These are phyloP conservation scores for Trichoderma citrinoviride DNA, from an alignment of 2,329 filamentous ascomycete species.

Conservation along the genomic window DNA sequence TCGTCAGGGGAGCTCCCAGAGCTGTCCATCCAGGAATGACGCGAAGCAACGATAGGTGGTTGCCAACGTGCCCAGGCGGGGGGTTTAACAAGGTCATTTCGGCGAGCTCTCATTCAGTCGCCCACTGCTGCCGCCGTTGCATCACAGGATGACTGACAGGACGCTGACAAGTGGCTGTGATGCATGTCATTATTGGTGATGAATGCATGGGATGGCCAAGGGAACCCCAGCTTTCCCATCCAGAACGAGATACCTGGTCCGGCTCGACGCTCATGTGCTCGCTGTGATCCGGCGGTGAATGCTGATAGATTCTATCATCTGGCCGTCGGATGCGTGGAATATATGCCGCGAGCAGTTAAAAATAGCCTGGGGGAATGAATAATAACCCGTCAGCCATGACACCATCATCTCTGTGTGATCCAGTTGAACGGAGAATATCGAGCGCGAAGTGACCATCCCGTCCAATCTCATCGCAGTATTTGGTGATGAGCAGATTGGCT, in stretches of 20 bases:
- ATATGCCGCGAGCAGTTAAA: conserved; percentile 15
- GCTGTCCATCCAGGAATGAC: not conserved
- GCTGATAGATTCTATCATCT: conserved; percentile 11
- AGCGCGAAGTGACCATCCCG: not conserved
- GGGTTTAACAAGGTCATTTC: conserved; percentile 1
- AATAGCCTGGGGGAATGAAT: conserved; percentile 8
- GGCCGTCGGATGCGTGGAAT: conserved; percentile 12
- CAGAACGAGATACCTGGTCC: conserved; percentile 13
- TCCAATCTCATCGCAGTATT: conserved; percentile 12
- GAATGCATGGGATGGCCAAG: not conserved
- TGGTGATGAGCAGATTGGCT: conserved; percentile 14
- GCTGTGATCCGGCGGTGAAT: conserved; percentile 18
- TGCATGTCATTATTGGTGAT: conserved; percentile 17
- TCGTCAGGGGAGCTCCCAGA: not conserved
- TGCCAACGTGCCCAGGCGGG: not conserved
- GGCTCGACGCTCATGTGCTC: conserved; percentile 12
- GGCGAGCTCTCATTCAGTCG: not conserved
- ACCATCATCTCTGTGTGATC: conserved; percentile 5
- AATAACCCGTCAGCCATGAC: conserved; percentile 16
- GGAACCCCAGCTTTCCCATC: conserved; percentile 5
- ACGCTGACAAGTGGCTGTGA: conserved; percentile 3
- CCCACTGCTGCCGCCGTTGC: not conserved
- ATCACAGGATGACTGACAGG: conserved; percentile 12
- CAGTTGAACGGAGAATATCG: conserved; percentile 10
- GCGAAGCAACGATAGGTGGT: not conserved